phyloP scores from a whole-genome alignment of 2,329 filamentous ascomycete genomes.

The Monosporascus sp. region DNA sequence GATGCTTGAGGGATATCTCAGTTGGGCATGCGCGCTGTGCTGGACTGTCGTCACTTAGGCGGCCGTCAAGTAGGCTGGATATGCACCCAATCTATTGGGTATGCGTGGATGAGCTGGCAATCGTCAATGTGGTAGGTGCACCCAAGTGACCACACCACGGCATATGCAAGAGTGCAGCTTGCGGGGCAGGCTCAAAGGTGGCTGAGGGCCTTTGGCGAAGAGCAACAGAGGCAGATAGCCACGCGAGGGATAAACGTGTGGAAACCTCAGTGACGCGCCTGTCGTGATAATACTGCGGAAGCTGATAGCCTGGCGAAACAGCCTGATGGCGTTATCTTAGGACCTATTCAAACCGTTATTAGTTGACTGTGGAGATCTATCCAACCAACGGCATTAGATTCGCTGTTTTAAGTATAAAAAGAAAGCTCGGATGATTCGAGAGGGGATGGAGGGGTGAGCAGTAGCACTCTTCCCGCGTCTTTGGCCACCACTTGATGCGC shows the following conservation, averaged over 20 bases:
- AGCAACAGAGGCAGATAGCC: constrained; percentile 13
- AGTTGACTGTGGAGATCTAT: constrained; percentile 33
- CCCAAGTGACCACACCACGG: constrained; percentile 49
- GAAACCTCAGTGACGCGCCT: constrained; percentile 16
- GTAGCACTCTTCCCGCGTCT: constrained; percentile 34
- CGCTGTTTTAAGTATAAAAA: constrained; percentile 33
- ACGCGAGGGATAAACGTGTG: constrained; percentile 15
- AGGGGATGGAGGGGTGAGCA: constrained; percentile 26
- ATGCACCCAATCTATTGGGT: constrained; percentile 51
- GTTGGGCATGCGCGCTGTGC: constrained; percentile 41
- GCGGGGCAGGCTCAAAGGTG: constrained; percentile 38
- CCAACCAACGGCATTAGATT: constrained; percentile 37
- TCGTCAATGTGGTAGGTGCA: constrained; percentile 44
- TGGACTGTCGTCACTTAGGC: constrained; percentile 36
- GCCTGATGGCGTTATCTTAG: constrained; percentile 25
- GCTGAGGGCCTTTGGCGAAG: constrained; percentile 32
- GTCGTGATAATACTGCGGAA: constrained; percentile 23
- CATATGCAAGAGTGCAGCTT: constrained; percentile 52
- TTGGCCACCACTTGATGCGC: constrained; percentile 44
- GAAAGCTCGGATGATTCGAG: constrained; percentile 28
- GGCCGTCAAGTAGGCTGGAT: constrained; percentile 39
- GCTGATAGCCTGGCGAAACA: constrained; percentile 29
- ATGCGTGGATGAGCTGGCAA: constrained; percentile 59
- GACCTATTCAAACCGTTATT: constrained; percentile 22
- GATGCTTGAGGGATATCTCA: constrained; percentile 23